phyloP scores from a whole-genome alignment of 2,329 filamentous ascomycete genomes.

The Colletotrichum salicis region DNA sequence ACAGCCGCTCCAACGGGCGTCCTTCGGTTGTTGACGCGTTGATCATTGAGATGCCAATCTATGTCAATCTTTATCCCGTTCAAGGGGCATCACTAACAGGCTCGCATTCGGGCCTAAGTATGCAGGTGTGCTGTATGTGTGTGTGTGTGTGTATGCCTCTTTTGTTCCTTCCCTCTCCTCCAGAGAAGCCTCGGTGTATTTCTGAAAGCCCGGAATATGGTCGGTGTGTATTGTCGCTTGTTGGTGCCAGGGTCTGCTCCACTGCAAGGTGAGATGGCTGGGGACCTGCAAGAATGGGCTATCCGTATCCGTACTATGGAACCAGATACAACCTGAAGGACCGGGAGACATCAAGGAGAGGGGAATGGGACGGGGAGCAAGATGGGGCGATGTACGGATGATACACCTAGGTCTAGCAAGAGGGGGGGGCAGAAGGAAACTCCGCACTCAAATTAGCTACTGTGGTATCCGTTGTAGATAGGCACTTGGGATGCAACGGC shows the following conservation, averaged over 20 bases:
- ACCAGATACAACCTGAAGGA: background rate
- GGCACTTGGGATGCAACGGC: background rate
- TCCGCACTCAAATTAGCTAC: conserved; percentile 5
- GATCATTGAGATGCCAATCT: conserved; percentile 8
- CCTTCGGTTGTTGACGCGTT: background rate
- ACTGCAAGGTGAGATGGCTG: background rate
- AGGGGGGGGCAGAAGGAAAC: conserved; percentile 8
- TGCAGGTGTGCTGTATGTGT: background rate
- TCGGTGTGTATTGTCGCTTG: background rate
- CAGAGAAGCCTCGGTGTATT: background rate
- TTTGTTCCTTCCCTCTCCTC: background rate
- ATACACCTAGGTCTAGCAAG: background rate
- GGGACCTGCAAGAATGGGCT: background rate
- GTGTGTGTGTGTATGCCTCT: background rate
- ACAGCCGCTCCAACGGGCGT: conserved; percentile 28
- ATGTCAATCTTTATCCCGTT: conserved; percentile 12
- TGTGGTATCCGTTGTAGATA: background rate
- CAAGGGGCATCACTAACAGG: background rate
- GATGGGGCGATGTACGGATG: conserved; percentile 8
- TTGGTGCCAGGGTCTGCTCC: background rate
- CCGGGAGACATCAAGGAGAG: background rate
- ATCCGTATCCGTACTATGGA: too few species aligned
- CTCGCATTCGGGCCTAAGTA: background rate
- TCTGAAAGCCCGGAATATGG: background rate
- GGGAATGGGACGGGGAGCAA: background rate